Base-by-base conservation (phyloP, 1,284 basidiomycete species). In the Trichosporon faecale region DNA sequence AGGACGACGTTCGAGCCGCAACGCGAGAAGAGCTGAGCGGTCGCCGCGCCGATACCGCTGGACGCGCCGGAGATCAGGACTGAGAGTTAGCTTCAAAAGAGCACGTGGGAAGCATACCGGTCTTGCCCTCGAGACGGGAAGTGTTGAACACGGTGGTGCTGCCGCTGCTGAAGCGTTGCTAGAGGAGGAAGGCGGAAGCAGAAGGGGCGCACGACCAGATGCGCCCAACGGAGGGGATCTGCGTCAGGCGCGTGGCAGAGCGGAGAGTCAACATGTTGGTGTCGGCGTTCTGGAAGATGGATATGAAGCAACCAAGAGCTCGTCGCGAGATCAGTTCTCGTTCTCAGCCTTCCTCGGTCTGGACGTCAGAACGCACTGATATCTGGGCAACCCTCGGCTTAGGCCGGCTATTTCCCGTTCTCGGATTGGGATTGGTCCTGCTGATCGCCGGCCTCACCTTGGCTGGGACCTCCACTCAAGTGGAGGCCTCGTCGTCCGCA, bases 1-100 rank as follows among this genome's bases (percentile, higher is more conserved):
- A 83, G 75, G 65, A 83, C 71, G 60, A 83, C 68, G 71, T 82
- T 82, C 57, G 75, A 69, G 8, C 81, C 81, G 18, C 77, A 68
- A 57, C 76, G 76, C 23, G 79, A 76, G 70, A 81, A 83, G 11
- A 83, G 77, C 49, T 73, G 49, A 12, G 81, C 80, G 0, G 81
- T 82, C 2, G 80, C 73, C 0, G 81, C 81, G 6, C 81, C 81
- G 64, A 83, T 83, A 40, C 81, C 81, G 18, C 77, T 77, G 9
- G 78, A 79, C 1, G 81, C 79, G 9, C 81, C 81, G 33, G 80
- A 82, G 66, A 83, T 78, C 33, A 83, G 79, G 40, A 74, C 81
- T 81, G 63, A 12, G 33, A 7, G 65, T 73, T 23, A 73, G 70
- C 44, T 2, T 11, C 25, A 7, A 9, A 12, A 2, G n/a, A 44